Percentiles rank a stretch among this genome's conserved stretches.
Evolutionary conservation across 805 yeast genomes (phyloP).

Genomic region (Starmerella davenportii): DNA sequence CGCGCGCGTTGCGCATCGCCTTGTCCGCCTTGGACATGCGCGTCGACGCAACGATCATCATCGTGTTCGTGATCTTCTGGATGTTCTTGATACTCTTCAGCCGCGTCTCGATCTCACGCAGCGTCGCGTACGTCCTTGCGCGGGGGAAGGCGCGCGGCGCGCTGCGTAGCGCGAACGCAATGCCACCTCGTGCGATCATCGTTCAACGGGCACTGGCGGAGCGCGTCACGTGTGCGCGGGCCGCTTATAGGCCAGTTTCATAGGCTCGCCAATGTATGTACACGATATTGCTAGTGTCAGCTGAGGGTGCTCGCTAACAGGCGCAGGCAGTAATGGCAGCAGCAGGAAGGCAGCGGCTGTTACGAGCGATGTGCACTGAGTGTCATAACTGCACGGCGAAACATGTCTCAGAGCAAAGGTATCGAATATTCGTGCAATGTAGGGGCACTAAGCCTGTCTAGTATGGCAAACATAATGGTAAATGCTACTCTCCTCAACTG

Average conservation of each 20-base stretch:
- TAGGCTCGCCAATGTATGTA: too few species aligned
- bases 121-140: conserved; percentile 63
- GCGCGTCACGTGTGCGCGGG: background rate
- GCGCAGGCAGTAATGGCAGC: too few species aligned
- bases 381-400: too few species aligned
- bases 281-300: too few species aligned
- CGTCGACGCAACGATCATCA: conserved; percentile 98
- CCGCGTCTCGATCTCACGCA: conserved; percentile 96
- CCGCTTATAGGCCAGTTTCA: background rate
- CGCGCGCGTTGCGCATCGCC: conserved; percentile 78
- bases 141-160: conserved; percentile 5
- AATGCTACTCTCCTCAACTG: too few species aligned
- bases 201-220: background rate
- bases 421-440: too few species aligned
- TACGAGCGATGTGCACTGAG: too few species aligned
- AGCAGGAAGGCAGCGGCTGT: too few species aligned
- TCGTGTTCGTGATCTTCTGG: conserved; percentile 97
- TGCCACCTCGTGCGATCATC: background rate
- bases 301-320: too few species aligned
- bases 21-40: conserved; percentile 88
- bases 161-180: conserved; percentile 3
- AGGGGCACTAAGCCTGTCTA: too few species aligned
- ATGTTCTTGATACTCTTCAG: conserved; percentile 95
- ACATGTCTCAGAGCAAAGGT: too few species aligned
- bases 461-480: too few species aligned